These are phyloP conservation scores for Chenopodium suecicum DNA, from an alignment of 148 eudicot species.

Conservation along the genomic window DNA sequence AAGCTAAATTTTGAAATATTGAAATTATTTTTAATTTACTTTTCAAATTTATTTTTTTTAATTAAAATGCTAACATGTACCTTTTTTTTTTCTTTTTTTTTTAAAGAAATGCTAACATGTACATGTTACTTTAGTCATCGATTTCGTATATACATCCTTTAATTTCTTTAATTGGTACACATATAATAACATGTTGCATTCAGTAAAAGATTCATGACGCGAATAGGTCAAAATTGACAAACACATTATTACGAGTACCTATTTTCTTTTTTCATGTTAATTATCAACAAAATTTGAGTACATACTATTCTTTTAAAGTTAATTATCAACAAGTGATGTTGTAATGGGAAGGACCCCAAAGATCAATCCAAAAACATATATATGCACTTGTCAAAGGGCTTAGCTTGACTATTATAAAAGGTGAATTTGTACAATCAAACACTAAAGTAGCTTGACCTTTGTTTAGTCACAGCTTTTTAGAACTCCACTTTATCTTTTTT, in stretches of 20 bases:
- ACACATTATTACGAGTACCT: too few species aligned
- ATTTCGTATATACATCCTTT: too few species aligned
- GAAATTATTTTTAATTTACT: too few species aligned
- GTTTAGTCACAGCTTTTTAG: conserved; percentile 24
- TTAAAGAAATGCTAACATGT: too few species aligned
- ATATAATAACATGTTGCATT: neutral
- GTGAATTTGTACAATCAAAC: conserved; percentile 17
- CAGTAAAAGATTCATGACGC: neutral
- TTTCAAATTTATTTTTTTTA: too few species aligned
- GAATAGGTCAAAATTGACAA: neutral
- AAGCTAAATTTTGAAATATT: too few species aligned
- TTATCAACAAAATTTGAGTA: neutral
- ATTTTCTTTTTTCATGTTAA: neutral
- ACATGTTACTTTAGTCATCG: too few species aligned
- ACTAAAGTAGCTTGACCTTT: conserved; percentile 32
- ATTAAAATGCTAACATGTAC: too few species aligned
- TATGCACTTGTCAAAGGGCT: conserved; percentile 27
- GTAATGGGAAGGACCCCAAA: neutral
- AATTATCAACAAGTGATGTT: neutral
- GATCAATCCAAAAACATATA: conserved; percentile 14
- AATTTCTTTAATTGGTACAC: too few species aligned
- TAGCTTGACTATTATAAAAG: conserved; percentile 24
- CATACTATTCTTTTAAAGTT: neutral
- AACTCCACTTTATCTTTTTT: conserved; percentile 21
- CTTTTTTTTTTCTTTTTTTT: too few species aligned